Conservation (phyloP, 2,329 filamentous ascomycete genomes). For the Endoconidiophora laricicola region DNA sequence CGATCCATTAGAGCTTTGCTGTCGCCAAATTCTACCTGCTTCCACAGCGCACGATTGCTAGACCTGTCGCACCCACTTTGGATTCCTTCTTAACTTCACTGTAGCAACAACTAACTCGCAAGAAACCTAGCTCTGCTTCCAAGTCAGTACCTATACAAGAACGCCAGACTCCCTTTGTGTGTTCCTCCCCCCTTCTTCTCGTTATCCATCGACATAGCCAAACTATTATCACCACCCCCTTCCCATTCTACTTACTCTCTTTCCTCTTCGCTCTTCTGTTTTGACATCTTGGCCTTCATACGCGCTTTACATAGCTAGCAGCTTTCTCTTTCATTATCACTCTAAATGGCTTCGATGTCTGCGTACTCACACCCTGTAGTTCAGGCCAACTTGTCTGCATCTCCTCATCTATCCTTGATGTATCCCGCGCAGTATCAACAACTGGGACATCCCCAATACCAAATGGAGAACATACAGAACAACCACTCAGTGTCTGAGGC, state of each 20-base stretch:
- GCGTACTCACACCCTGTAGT: conserved; percentile 1
- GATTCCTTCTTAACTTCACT: conserved; percentile 1
- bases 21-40: conserved; percentile 1
- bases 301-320: not conserved
- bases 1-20: not conserved
- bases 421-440: too few relatives aligned
- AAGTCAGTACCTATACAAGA: too few relatives aligned
- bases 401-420: too few relatives aligned
- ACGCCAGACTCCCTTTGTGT: not conserved
- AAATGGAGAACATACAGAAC: too few relatives aligned
- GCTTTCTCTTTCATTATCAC: not conserved
- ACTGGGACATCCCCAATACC: too few relatives aligned
- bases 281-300: not conserved
- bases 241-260: not conserved
- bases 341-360: conserved; percentile 6
- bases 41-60: not conserved
- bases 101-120: not conserved
- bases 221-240: too few relatives aligned
- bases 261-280: not conserved
- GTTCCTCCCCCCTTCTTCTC: not conserved
- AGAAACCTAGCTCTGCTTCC: too few relatives aligned
- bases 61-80: not conserved
- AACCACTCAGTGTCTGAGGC: not conserved
- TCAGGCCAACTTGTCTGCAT: too few relatives aligned
- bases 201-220: too few relatives aligned